phyloP scores from a whole-genome alignment of 139 green algal species.

The Axilococcus clingmanii region DNA sequence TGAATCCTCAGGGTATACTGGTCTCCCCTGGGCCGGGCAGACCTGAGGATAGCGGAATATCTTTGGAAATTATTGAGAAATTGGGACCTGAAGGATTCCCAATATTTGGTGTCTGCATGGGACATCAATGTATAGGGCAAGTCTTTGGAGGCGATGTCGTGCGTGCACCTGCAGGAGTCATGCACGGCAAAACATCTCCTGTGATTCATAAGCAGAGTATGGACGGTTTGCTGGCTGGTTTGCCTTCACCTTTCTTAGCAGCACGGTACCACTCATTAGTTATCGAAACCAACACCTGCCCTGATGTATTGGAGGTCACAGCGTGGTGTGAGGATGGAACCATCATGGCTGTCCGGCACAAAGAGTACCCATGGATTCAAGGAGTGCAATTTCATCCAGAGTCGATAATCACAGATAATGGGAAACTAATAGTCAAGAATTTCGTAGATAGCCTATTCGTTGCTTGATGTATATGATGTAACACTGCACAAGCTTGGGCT shows the following conservation, averaged over 20 bases:
- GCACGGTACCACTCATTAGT: conserved; percentile 89
- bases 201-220: conserved; percentile 84
- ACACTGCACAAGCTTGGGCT: not conserved
- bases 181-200: conserved; percentile 93
- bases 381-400: conserved; percentile 98
- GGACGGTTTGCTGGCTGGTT: conserved; percentile 60
- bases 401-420: conserved; percentile 85
- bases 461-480: not conserved
- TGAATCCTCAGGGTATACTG: conserved; percentile 84
- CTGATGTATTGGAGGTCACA: conserved; percentile 86
- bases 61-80: conserved; percentile 69
- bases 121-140: conserved; percentile 97
- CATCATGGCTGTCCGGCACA: conserved; percentile 93
- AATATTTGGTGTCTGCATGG: conserved; percentile 98
- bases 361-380: conserved; percentile 59
- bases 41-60: conserved; percentile 91
- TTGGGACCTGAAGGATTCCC: conserved; percentile 71
- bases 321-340: conserved; percentile 96
- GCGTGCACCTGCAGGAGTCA: conserved; percentile 81
- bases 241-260: conserved; percentile 74
- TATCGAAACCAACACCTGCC: conserved; percentile 80
- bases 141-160: conserved; percentile 67
- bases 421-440: conserved; percentile 80
- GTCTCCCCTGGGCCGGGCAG: conserved; percentile 86
- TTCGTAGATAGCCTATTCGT: conserved; percentile 46